phyloP scores from a whole-genome alignment of 495 filamentous ascomycete genomes.

The Xylaria bambusicola region DNA sequence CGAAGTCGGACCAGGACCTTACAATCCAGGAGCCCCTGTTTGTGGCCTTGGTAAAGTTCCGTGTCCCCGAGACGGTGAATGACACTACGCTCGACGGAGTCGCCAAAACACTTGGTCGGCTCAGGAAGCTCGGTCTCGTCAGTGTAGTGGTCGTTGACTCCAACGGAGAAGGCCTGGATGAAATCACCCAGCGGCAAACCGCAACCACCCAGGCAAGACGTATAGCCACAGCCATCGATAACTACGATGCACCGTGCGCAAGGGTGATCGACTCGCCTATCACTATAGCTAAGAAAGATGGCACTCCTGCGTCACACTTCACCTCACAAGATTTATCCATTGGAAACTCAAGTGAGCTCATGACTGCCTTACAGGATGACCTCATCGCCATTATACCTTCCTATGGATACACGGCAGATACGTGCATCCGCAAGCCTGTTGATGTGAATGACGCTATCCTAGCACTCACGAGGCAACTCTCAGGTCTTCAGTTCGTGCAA shows the following conservation, averaged over 20 bases:
- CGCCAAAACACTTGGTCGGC: constrained; percentile 78
- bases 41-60: constrained; percentile 83
- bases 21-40: constrained; percentile 60
- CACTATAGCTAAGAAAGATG: constrained; percentile 24
- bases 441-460: constrained; percentile 68
- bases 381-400: constrained; percentile 77
- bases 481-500: constrained; percentile 53
- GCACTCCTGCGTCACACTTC: constrained; percentile 21
- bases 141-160: constrained; percentile 83
- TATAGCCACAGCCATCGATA: constrained; percentile 70
- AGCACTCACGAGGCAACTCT: constrained; percentile 71
- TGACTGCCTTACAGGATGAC: constrained; percentile 70
- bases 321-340: constrained; percentile 39
- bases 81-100: constrained; percentile 71
- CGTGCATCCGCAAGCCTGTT: constrained; percentile 55
- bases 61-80: constrained; percentile 67
- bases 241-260: constrained; percentile 63
- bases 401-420: constrained; percentile 65
- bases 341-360: constrained; percentile 57
- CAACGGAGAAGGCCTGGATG: constrained; percentile 37
- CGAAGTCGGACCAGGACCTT: constrained; percentile 52
- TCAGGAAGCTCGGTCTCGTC: constrained; percentile 75
- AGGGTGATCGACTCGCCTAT: constrained; percentile 69
- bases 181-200: constrained; percentile 26
- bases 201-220: constrained; percentile 70